phyloP scores from a whole-genome alignment of 176 grass and related monocot genomes.

The Metroxylon sagu region DNA sequence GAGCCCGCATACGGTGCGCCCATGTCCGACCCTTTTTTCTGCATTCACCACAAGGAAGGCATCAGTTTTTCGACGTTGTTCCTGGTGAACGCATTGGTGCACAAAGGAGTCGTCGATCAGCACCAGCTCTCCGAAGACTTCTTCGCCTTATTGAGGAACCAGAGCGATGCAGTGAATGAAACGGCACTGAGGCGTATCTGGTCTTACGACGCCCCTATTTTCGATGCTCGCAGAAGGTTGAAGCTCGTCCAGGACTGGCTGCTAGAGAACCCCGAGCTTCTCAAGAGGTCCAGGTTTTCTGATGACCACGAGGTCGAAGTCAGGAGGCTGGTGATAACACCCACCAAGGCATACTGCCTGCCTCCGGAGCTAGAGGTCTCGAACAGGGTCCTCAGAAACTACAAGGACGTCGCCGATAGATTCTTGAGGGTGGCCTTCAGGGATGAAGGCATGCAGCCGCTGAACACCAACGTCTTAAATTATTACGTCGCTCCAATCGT shows the following conservation, averaged over 20 bases:
- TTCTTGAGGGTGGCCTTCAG: no score
- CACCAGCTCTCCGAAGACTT: constrained; percentile 71
- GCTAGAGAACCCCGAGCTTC: constrained; percentile 21
- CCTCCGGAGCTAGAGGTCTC: constrained; percentile 66
- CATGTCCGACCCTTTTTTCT: constrained; percentile 48
- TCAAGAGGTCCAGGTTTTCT: constrained; percentile 12
- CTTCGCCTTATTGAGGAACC: no score
- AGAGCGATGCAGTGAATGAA: constrained; percentile 28
- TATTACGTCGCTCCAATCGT: constrained; percentile 55
- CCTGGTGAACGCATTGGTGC: constrained; percentile 61
- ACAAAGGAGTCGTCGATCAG: constrained; percentile 68
- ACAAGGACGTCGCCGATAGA: no score
- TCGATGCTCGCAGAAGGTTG: no score
- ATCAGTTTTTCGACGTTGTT: constrained; percentile 60
- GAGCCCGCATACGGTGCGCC: constrained; percentile 43
- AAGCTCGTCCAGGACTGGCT: constrained; percentile 27
- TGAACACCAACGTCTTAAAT: constrained; percentile 58
- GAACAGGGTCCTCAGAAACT: no score
- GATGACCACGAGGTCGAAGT: constrained; percentile 29
- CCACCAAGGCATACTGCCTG: constrained; percentile 62
- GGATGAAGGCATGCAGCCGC: constrained; percentile 45
- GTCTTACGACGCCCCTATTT: no score
- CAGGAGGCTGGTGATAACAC: constrained; percentile 66
- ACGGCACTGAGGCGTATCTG: no score
- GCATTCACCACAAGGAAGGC: constrained; percentile 31